Percentiles rank a stretch among this genome's conserved stretches.
These are phyloP conservation scores for Diaporthe nobilis DNA, from an alignment of 2,329 filamentous ascomycete genomes.

Conservation along the genomic window DNA sequence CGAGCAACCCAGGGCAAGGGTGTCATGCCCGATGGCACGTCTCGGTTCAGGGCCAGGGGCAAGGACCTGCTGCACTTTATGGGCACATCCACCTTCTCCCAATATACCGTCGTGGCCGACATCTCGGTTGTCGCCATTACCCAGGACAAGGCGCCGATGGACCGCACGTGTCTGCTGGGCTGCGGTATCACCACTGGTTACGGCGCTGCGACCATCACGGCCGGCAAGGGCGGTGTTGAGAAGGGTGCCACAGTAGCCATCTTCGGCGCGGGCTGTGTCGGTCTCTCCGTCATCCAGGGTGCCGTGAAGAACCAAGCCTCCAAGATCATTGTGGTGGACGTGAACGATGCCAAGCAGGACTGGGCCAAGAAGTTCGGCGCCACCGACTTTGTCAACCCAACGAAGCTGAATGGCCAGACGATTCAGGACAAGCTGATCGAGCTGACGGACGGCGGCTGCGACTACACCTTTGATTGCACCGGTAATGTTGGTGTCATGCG, in stretches of 20 bases:
- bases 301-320: conserved; percentile 85
- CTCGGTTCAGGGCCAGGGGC: conserved; percentile 94
- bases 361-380: conserved; percentile 97
- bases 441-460: conserved; percentile 97
- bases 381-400: conserved; percentile 96
- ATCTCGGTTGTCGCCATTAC: conserved; percentile 94
- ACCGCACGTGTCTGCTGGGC: conserved; percentile 94
- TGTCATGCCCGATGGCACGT: conserved; percentile 97
- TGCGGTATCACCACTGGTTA: conserved; percentile 99
- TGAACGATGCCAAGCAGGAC: conserved; percentile 91
- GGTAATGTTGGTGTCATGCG: conserved; percentile 98
- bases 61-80: conserved; percentile 98
- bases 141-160: conserved; percentile 91
- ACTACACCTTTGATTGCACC: conserved; percentile 99
- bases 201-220: conserved; percentile 94
- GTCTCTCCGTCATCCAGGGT: conserved; percentile 94
- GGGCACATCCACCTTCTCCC: conserved; percentile 98
- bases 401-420: conserved; percentile 81
- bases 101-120: conserved; percentile 98
- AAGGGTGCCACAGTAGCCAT: conserved; percentile 90
- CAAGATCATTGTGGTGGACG: conserved; percentile 80
- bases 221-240: conserved; percentile 77
- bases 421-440: conserved; percentile 95
- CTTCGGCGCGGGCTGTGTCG: conserved; percentile 96
- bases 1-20: conserved; percentile 95